Evolutionary conservation across 1,284 basidiomycete species (phyloP), one percentile per base, ranked within the genome.

Genomic region (Flammula alnicola): DNA sequence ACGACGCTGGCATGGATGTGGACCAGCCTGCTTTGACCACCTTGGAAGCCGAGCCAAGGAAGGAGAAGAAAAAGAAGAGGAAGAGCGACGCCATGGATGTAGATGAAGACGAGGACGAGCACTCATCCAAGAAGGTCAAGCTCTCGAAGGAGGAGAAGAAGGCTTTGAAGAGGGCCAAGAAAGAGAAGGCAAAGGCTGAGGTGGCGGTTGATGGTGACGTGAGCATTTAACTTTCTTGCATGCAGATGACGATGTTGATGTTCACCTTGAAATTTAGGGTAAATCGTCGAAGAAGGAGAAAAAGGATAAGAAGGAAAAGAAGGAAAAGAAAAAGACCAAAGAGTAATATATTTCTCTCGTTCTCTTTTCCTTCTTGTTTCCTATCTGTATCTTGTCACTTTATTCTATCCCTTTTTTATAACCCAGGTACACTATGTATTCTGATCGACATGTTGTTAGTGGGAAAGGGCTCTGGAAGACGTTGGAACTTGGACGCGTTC

Each of bases 111-210:
- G 78, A 78, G 38, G 78, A 79, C 7, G 59, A 83, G 54, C 74
- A 73, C n/a, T 72, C 81, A 6, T 59, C 71, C 51, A 91, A 89
- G 72, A 90, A 88, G 71, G 75, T 78, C 54, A 90, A 90, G 72
- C 59, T 89, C 56, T 84, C 83, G 35, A 91, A 91, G 70, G 88
- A 91, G 71, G 87, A 90, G 72, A 90, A 90, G 76, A 89, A 88
- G 74, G 84, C 83, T 23, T 70, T 87, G 66, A 92, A 89, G 73
- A 89, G 86, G 71, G 82, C 81, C 40, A 82, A 86, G 73, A 90
- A 90, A 72, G 76, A 80, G 67, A 72, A 78, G 56, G 74, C 70
- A 8, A 77, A 80, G 63, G 69, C 66, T 46, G 74, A 73, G 48
- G 76, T 69, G 32, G 70, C 59, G 19, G 68, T 48, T 37, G 68